Evolutionary conservation across 2,329 filamentous ascomycete genomes (phyloP).

Genomic region (Cercospora sp.): DNA sequence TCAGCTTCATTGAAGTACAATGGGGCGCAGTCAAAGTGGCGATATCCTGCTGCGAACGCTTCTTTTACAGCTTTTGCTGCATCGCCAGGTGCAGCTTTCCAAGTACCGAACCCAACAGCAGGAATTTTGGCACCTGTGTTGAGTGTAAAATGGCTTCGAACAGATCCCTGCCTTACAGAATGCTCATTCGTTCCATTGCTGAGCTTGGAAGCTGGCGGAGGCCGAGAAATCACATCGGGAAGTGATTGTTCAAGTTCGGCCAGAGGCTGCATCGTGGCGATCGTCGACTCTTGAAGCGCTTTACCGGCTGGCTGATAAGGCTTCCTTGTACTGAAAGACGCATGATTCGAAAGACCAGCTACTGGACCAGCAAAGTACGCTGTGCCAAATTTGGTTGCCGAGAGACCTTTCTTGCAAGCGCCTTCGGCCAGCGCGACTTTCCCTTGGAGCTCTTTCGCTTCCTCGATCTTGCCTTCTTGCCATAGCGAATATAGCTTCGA

Average conservation of each 20-base stretch:
- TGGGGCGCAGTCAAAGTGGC: slow-evolving; percentile 37
- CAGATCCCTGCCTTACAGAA: background rate
- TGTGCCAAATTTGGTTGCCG: slow-evolving; percentile 66
- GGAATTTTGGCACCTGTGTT: slow-evolving; percentile 36
- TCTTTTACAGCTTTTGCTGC: slow-evolving; percentile 29
- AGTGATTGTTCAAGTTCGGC: slow-evolving; percentile 18
- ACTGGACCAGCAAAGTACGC: slow-evolving; percentile 38
- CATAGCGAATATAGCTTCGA: slow-evolving; percentile 61
- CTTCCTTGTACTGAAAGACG: slow-evolving; percentile 19
- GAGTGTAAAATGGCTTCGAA: slow-evolving; percentile 35
- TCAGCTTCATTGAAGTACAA: slow-evolving; percentile 37
- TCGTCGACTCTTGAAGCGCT: slow-evolving; percentile 40
- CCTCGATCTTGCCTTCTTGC: slow-evolving; percentile 55
- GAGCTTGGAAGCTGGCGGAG: background rate
- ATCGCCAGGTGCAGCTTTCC: slow-evolving; percentile 40
- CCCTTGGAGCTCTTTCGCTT: slow-evolving; percentile 61
- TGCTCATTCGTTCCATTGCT: slow-evolving; percentile 10
- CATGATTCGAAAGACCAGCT: slow-evolving; percentile 23
- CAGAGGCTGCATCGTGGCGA: slow-evolving; percentile 21
- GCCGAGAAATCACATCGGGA: slow-evolving; percentile 12
- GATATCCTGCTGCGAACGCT: slow-evolving; percentile 25
- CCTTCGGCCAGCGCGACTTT: slow-evolving; percentile 65
- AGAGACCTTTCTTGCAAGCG: slow-evolving; percentile 67
- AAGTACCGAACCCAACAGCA: slow-evolving; percentile 42
- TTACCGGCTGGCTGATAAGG: slow-evolving; percentile 19